These are phyloP conservation scores for Colletotrichum sp. DNA, from an alignment of 2,329 filamentous ascomycete genomes.

Conservation along the genomic window DNA sequence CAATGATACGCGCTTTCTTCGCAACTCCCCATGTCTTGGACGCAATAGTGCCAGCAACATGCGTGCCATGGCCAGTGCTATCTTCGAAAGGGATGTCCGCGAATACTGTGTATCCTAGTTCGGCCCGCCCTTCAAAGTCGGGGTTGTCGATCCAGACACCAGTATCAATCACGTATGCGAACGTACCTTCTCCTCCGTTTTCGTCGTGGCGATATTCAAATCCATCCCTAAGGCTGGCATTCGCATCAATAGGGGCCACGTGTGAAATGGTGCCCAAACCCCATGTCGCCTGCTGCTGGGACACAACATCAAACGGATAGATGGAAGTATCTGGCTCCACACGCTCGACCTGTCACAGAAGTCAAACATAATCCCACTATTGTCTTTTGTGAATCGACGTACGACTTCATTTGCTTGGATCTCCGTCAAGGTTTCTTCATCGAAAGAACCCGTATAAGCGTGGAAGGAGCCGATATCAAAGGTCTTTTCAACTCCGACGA, in stretches of 20 bases:
- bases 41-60: slow-evolving; percentile 49
- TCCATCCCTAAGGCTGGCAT: slow-evolving; percentile 9
- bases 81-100: slow-evolving; percentile 35
- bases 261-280: background rate
- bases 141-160: slow-evolving; percentile 53
- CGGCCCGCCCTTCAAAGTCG: slow-evolving; percentile 49
- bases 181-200: slow-evolving; percentile 44
- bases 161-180: slow-evolving; percentile 60
- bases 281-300: background rate
- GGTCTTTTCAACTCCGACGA: slow-evolving; percentile 42
- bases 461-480: slow-evolving; percentile 42
- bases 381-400: background rate
- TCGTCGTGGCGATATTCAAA: slow-evolving; percentile 44
- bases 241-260: slow-evolving; percentile 25
- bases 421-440: slow-evolving; percentile 41
- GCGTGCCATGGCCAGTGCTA: slow-evolving; percentile 49
- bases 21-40: slow-evolving; percentile 49
- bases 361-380: background rate
- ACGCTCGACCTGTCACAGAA: background rate
- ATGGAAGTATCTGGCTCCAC: background rate
- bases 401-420: slow-evolving; percentile 38
- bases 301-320: background rate
- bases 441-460: slow-evolving; percentile 48
- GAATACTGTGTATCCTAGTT: slow-evolving; percentile 39
- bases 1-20: slow-evolving; percentile 45